A percentile compares a stretch with the other conserved stretches of the same genome.
Evolutionary conservation across 1,139 yeast genomes (phyloP).

Genomic region (Yamadazyma sp.): DNA sequence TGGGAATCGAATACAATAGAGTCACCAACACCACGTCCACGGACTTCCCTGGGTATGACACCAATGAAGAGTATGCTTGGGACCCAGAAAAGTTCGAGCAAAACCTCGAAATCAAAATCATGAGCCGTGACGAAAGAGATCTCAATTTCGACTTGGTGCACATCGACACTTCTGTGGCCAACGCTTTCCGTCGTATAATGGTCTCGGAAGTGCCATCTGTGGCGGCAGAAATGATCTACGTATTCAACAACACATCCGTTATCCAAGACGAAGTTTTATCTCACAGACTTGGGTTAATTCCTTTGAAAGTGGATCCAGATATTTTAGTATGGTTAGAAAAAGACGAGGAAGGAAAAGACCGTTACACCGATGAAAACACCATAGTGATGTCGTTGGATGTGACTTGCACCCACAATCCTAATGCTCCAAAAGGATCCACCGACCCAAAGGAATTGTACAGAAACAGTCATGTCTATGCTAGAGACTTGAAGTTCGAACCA

Average conservation of each 20-base stretch:
- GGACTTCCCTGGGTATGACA: constrained; percentile 82
- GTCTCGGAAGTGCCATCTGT: constrained; percentile 94
- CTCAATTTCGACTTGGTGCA: constrained; percentile 87
- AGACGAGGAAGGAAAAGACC: constrained; percentile 60
- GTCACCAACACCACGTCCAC: constrained; percentile 86
- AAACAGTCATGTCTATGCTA: constrained; percentile 84
- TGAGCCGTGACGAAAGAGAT: constrained; percentile 61
- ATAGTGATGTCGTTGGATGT: constrained; percentile 80
- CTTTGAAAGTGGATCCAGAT: constrained; percentile 92
- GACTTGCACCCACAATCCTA: constrained; percentile 79
- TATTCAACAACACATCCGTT: constrained; percentile 92
- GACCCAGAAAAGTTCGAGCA: constrained; percentile 76
- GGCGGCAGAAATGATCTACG: constrained; percentile 88
- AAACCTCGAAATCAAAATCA: constrained; percentile 67
- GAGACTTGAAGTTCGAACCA: constrained; percentile 86
- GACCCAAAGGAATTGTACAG: constrained; percentile 82
- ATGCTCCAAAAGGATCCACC: constrained; percentile 76
- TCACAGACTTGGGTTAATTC: constrained; percentile 90
- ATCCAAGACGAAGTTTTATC: constrained; percentile 97
- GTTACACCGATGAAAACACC: constrained; percentile 84
- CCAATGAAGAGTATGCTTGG: constrained; percentile 75
- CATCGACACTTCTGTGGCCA: constrained; percentile 88
- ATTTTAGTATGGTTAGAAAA: constrained; percentile 73
- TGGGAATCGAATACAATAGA: constrained; percentile 87
- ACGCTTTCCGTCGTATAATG: constrained; percentile 97